Percentiles rank a stretch among this genome's conserved stretches.
phyloP scores from a whole-genome alignment of 2,329 filamentous ascomycete species.

The Botrytis fragariae region DNA sequence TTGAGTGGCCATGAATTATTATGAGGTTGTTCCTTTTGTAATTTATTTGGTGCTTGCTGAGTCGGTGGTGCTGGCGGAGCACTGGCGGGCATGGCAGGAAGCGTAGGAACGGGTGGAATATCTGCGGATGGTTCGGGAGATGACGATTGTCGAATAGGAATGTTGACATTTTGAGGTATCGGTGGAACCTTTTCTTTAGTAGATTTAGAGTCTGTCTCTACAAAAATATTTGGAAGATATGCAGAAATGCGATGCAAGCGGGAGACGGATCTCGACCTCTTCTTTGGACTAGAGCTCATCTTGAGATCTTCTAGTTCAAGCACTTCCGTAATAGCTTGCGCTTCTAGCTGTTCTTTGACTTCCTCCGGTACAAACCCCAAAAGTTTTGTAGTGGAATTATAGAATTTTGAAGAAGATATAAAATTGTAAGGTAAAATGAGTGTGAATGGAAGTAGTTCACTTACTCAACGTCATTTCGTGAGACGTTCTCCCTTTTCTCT shows the following conservation, averaged over 20 bases:
- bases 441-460: neutral
- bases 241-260: conserved; percentile 20
- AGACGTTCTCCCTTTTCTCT: conserved; percentile 13
- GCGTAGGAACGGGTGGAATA: neutral
- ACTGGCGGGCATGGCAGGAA: conserved; percentile 2
- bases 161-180: neutral
- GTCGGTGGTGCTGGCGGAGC: neutral
- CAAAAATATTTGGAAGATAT: conserved; percentile 16
- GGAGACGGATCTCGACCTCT: conserved; percentile 18
- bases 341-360: neutral
- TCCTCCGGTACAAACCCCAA: neutral
- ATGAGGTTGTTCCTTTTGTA: conserved; percentile 14
- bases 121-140: conserved; percentile 5
- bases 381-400: neutral
- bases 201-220: conserved; percentile 18
- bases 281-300: conserved; percentile 20
- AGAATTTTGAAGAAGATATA: neutral
- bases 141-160: neutral
- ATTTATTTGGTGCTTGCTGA: neutral
- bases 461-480: conserved; percentile 19
- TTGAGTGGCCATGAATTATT: neutral
- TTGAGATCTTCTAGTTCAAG: conserved; percentile 10
- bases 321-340: neutral
- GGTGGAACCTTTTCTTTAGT: conserved; percentile 16
- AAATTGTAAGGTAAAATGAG: neutral